Conservation (phyloP, 345 rosid genomes). For the Salix udensis region DNA sequence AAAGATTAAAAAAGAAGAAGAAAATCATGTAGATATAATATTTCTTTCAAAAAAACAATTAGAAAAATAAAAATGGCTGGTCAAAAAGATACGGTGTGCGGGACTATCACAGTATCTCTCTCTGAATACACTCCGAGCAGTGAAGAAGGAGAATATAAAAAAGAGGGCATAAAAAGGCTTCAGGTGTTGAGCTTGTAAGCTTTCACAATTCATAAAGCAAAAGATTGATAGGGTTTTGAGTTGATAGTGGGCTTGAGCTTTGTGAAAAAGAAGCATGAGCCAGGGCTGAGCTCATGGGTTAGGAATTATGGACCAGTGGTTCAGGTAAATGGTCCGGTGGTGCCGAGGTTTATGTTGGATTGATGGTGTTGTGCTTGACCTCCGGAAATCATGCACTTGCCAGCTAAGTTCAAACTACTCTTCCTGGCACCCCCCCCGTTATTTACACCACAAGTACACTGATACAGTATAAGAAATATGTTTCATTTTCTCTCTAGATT, state of each 20-base stretch:
- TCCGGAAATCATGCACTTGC: constrained; percentile 17
- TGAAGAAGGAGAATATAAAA: background rate
- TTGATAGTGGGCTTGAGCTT: background rate
- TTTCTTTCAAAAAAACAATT: background rate
- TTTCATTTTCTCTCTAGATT: background rate
- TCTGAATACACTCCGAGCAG: background rate
- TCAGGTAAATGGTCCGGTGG: background rate
- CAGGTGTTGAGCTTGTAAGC: constrained; percentile 10
- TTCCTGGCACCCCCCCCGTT: background rate
- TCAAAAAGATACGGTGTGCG: background rate
- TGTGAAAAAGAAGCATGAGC: background rate
- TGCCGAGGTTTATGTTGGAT: background rate
- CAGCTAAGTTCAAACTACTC: constrained; percentile 15
- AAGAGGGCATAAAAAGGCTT: background rate
- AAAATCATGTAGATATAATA: background rate
- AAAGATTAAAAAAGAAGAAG: background rate
- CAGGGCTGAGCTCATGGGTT: background rate
- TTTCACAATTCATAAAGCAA: constrained; percentile 18
- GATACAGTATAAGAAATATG: background rate
- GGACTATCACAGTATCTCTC: background rate
- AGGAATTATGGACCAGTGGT: background rate
- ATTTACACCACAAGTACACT: background rate
- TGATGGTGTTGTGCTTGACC: background rate
- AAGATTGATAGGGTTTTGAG: background rate
- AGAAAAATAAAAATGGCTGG: constrained; percentile 4